phyloP scores from a whole-genome alignment of 768 basidiomycete genomes.

The Trametes meyenii region DNA sequence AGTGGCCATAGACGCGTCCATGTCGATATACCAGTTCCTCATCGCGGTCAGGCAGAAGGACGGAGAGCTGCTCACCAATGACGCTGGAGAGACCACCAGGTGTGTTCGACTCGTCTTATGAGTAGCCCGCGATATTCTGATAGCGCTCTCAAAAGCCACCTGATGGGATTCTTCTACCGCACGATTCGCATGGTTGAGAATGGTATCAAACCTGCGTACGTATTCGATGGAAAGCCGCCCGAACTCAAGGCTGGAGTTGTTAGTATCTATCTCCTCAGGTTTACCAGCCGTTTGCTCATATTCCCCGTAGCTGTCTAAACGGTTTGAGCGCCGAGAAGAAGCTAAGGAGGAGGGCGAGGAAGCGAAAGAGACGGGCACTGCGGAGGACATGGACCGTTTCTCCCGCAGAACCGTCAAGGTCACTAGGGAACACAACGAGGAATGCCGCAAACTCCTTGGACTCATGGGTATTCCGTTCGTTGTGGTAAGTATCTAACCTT shows the following conservation, averaged over 20 bases:
- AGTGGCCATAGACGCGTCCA: constrained; percentile 97
- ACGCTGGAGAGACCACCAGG: constrained; percentile 96
- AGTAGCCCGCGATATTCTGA: too few species aligned
- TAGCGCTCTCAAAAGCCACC: constrained; percentile 56
- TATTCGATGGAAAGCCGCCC: constrained; percentile 98
- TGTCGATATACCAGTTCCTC: constrained; percentile 97
- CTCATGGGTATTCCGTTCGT: constrained; percentile 98
- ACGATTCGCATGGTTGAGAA: constrained; percentile 98
- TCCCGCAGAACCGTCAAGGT: constrained; percentile 92
- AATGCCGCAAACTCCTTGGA: constrained; percentile 81
- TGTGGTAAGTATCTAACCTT: constrained; percentile 55
- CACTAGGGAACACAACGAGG: constrained; percentile 94
- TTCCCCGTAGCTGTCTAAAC: constrained; percentile 79
- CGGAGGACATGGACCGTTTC: constrained; percentile 90
- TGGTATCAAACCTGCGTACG: constrained; percentile 96
- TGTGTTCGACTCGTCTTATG: constrained; percentile 23
- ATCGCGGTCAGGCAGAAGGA: constrained; percentile 97
- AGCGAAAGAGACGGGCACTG: constrained; percentile 93
- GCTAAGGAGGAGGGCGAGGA: constrained; percentile 95
- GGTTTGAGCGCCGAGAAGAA: constrained; percentile 88
- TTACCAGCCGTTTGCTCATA: neutral
- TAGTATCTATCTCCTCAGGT: constrained; percentile 38
- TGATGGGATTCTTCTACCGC: constrained; percentile 98
- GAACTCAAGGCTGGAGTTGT: constrained; percentile 97
- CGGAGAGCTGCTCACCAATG: constrained; percentile 95